Evolutionary conservation across 177 flowering plant genomes (phyloP).

Genomic region (Vitis hybrid): DNA sequence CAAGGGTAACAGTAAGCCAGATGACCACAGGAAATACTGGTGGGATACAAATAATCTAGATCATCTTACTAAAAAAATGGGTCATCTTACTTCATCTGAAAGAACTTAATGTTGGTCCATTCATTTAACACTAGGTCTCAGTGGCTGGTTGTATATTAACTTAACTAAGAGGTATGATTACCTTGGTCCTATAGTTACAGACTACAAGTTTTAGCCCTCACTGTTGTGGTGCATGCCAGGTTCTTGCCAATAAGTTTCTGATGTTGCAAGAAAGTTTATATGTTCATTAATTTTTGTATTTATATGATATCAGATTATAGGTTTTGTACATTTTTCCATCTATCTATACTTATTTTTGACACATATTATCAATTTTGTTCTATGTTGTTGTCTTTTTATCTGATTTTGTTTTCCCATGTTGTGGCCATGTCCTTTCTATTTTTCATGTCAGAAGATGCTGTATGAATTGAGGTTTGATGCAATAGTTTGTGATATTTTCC

Average conservation of each 20-base stretch:
- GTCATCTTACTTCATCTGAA: conserved; percentile 27
- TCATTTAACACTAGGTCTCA: not conserved
- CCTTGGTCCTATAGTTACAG: conserved; percentile 22
- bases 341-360: not conserved
- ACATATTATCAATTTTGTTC: conserved; percentile 2
- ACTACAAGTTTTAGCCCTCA: conserved; percentile 8
- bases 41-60: conserved; percentile 24
- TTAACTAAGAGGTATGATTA: conserved; percentile 23
- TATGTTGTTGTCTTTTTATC: not conserved
- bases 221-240: conserved; percentile 6
- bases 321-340: not conserved
- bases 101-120: conserved; percentile 14
- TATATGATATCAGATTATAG: not conserved
- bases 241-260: conserved; percentile 9
- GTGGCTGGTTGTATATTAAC: conserved; percentile 14
- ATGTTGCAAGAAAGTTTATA: conserved; percentile 9
- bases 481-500: not conserved
- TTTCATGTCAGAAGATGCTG: not conserved
- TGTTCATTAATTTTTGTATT: conserved; percentile 13
- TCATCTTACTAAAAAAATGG: conserved; percentile 22
- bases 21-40: conserved; percentile 20
- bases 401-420: not conserved
- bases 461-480: not conserved
- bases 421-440: not conserved
- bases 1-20: conserved; percentile 14